Base-by-base conservation (phyloP, 768 basidiomycete genomes). In the Naematelia encephala region DNA sequence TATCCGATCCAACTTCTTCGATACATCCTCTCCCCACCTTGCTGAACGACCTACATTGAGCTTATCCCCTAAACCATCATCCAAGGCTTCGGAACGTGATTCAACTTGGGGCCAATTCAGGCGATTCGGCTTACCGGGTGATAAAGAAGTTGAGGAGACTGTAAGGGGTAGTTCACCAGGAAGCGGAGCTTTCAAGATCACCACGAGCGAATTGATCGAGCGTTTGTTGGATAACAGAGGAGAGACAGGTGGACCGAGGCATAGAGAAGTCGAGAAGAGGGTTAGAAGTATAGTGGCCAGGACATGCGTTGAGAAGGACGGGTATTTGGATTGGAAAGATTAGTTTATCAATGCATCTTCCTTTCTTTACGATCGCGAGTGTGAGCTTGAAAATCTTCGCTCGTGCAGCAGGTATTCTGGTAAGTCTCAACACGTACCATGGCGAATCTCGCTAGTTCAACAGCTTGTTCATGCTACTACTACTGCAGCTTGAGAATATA, bases 231-330 rank as follows among this genome's bases (percentile, higher is more conserved):
- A 62, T 80, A 82, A 26, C 84, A 84, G 52, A 4, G 74, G 77
- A 23, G 82, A 83, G 71, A 80, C 72, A 47, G 90, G 89, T 8
- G 64, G 59, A 2, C 48, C 55, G 43, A 62, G 70, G 27, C 53
- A 27, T 30, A 50, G 52, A 0, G 73, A 71, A 25, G 84, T 90
- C 1, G 80, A 77, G 67, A 86, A 86, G 68, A 96, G 92, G 78
- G 80, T 94, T 21, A 63, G 83, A 30, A 91, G 92, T 63, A 84
- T 96, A 48, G 82, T 88, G 12, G 70, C 79, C 56, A 85, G 91
- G 67, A 82, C 51, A 22, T 30, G 34, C n/a, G 70, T 68, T 54
- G 51, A 62, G 51, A 57, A 54, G 43, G 67, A 73, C 44, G 72
- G 72, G 21, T 70, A 73, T 61, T 51, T 73, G 30, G 59, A 62